Conservation (phyloP, 2,329 filamentous ascomycete species). For the Colletotrichum tabaci region DNA sequence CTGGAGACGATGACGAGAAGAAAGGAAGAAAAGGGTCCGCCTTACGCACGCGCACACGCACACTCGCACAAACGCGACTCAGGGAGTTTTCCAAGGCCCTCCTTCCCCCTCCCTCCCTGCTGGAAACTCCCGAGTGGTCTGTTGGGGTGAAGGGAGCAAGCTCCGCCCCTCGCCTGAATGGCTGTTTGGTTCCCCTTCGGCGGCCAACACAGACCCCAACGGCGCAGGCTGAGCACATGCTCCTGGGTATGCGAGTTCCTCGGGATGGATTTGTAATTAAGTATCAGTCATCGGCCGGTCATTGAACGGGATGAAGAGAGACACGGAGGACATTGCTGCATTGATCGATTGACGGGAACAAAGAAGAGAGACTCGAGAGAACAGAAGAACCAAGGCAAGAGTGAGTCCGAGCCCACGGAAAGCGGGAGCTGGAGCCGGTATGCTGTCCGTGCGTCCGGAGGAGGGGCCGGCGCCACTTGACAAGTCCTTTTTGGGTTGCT, state of each 20-base stretch:
- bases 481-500: constrained; percentile 15
- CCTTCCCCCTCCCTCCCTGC: background rate
- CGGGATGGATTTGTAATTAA: background rate
- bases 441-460: constrained; percentile 36
- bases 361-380: background rate
- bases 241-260: background rate
- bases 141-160: background rate
- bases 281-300: background rate
- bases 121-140: background rate
- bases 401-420: constrained; percentile 38
- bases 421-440: constrained; percentile 36
- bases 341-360: background rate
- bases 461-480: constrained; percentile 34
- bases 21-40: background rate
- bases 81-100: background rate
- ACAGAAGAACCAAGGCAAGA: background rate
- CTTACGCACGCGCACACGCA: background rate
- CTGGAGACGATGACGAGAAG: constrained; percentile 19
- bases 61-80: background rate
- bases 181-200: background rate
- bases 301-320: too few species aligned
- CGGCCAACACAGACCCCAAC: background rate
- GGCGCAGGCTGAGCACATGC: background rate
- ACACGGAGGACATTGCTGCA: background rate
- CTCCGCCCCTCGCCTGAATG: background rate